Evolutionary conservation across 2,329 filamentous ascomycete species (phyloP), one percentile per base, ranked within the genome.

Genomic region (Simplicillium sp.): DNA sequence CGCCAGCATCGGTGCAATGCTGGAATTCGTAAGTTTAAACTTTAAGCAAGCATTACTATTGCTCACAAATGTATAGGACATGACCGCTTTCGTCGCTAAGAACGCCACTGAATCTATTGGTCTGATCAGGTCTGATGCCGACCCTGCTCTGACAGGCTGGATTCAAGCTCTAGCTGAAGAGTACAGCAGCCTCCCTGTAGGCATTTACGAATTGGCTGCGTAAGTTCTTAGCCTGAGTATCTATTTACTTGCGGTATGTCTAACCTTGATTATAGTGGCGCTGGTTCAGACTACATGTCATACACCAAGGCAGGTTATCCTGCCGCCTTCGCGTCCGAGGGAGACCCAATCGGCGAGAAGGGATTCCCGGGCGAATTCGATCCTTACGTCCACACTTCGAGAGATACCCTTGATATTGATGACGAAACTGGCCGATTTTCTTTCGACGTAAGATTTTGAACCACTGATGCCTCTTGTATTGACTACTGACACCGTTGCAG

Each of bases 1-100:
- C 33, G 71, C 72, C 7, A 68, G 77, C 37, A 71, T 87, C 49
- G 84, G 81, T 48, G 82, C 82, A 29, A 87, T 87, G 83, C 68
- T 87, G 46, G 82, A 87, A 58, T 62, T 62, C 45, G 55, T 58
- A 36, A 44, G 54, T 49, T 8, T 11, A 13, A 11, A 5, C 29
- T 8, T 2, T 7, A 17, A 20, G 4, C 11, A 35, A 82, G 92
- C 57, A 66, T 77, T 2, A 77, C 71, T 41, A 68, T 92, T 45
- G 92, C 86, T 8, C 69, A 75, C 32, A 16, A 28, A 3, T 9
- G 2, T 25, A 29, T 40, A 61, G 52, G 62, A 66, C 44, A 65
- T 65, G 62, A 63, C 60, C 3, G 62, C 57, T 8, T 66, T 61
- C 33, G 36, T 63, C 16, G 59, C 51, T 1, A 46, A 52, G 11